Evolutionary conservation across 2,329 filamentous ascomycete species (phyloP), one percentile per base, ranked within the genome.

Genomic region (Fusarium transvaalense): DNA sequence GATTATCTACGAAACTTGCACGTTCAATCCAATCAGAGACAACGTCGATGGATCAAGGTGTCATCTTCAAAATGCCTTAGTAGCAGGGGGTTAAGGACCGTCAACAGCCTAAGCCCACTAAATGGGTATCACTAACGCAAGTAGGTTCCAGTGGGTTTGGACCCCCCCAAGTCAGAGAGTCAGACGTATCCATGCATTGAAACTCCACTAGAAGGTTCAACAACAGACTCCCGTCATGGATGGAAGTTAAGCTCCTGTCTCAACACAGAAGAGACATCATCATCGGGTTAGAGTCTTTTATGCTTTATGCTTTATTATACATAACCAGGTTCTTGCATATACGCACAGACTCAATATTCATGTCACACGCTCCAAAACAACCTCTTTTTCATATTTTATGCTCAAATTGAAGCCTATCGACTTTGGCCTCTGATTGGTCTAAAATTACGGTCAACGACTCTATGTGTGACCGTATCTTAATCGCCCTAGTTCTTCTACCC

Each of bases 31-130:
- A 48, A 39, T 51, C 34, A 50, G 45, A 29, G 13, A 13, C 38
- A 42, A 47, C 32, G 19, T 55, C 12, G 41, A 66, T 59, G 56
- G 35, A 63, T 66, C 61, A 67, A 59, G 66, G 66, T 69, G 66
- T 64, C 62, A 69, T 69, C 37, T 69, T 55, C 29, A 58, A 58
- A 51, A 59, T 64, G 39, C 55, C 61, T 69, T 54, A 37, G 34
- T 32, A 34, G 50, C 56, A 63, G 46, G 66, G 66, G 55, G 27
- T 46, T 25, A 39, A 37, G 37, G 38, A 53, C 46, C 38, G 41
- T 39, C 50, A 64, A 32, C 32, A 34, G 34, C 45, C 39, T 42
- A 34, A 66, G 21, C 32, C 61, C 54, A 61, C 65, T 56, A 52
- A 58, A 56, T 51, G 34, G 56, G 47, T 45, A 43, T 27, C 34